Base-by-base conservation (phyloP, 768 basidiomycete genomes). In the Asterophora lycoperdoides region DNA sequence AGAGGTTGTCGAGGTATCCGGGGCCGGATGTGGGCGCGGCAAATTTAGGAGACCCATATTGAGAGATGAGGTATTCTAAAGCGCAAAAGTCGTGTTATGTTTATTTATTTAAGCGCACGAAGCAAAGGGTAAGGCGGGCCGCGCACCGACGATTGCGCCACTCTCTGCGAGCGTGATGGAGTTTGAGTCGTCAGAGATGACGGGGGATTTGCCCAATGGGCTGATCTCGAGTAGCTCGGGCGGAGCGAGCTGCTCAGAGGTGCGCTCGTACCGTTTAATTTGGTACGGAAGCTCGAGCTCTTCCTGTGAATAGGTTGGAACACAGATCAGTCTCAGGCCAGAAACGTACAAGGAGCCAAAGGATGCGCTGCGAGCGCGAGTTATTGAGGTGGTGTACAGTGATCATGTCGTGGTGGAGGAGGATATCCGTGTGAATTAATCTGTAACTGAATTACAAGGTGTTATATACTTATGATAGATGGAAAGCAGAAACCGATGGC, bases 281-380 rank as follows among this genome's bases (percentile, higher is more conserved):
- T 66, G 63, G 52, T 74, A 74, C 3, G 68, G 65, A 3, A 74
- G 48, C 41, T 61, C 62, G 9, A 79, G 67, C 53, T 79, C 77
- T 56, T 79, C 75, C 57, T 57, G 43, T 11, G 40, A 18, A 30
- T 41, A 6, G 13, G 5, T n/a, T 28, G 8, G 30, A 11, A 28
- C 15, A 13, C 9, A n/a, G 13, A 23, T 15, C 2, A 19, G n/a
- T 32, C 4, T 15, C 8, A 29, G n/a, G 30, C 2, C 30, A 4
- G 33, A 51, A 63, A 37, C 43, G 23, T 23, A 67, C 68, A 35
- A 71, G 57, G 29, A 78, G 61, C 76, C 76, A 79, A 11, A 78
- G 62, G 38, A 79, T 62, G 17, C 76, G 65, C 51, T 75, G 75
- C 5, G 77, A 75, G n/a, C 75, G 72, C 7, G 75, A 75, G 48